Evolutionary conservation across 23 red algal species (phyloP).

Genomic region (Gracilaria gracilis): DNA sequence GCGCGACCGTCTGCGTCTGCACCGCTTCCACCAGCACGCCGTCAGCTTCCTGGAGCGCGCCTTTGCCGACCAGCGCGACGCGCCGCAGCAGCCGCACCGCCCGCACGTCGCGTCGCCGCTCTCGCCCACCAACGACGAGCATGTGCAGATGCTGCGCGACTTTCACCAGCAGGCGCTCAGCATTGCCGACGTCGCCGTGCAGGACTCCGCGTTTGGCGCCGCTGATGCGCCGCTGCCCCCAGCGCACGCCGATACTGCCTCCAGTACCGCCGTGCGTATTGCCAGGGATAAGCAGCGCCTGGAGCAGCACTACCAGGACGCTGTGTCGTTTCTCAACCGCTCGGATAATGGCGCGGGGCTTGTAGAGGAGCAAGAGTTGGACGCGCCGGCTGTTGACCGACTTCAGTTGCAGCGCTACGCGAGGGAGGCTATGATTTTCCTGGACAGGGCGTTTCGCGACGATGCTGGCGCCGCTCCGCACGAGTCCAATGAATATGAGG

Average conservation of each 20-base stretch:
- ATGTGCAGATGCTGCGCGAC: slow-evolving; percentile 23
- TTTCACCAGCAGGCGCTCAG: slow-evolving; percentile 65
- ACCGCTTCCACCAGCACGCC: slow-evolving; percentile 71
- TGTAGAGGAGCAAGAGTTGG: slow-evolving; percentile 69
- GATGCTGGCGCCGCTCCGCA: slow-evolving; percentile 17
- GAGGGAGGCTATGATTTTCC: slow-evolving; percentile 71
- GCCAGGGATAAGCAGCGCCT: slow-evolving; percentile 51
- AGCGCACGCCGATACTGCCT: background rate
- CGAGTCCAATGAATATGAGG: background rate
- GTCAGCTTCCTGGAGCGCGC: slow-evolving; percentile 72
- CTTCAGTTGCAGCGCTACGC: slow-evolving; percentile 65
- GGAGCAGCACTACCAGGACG: slow-evolving; percentile 69
- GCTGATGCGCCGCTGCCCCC: background rate
- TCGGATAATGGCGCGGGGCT: slow-evolving; percentile 35
- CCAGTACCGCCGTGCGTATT: slow-evolving; percentile 25
- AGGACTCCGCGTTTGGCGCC: slow-evolving; percentile 13
- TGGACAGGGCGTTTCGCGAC: slow-evolving; percentile 66
- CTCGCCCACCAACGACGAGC: background rate
- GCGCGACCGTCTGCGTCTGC: slow-evolving; percentile 60
- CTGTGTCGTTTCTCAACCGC: slow-evolving; percentile 60
- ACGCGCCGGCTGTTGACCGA: slow-evolving; percentile 42
- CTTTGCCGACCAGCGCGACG: slow-evolving; percentile 42
- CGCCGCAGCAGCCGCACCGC: background rate
- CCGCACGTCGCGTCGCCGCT: background rate
- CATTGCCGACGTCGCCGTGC: slow-evolving; percentile 50